Evolutionary conservation across 495 filamentous ascomycete species (phyloP).

Genomic region (Lasiosphaeria hispida): DNA sequence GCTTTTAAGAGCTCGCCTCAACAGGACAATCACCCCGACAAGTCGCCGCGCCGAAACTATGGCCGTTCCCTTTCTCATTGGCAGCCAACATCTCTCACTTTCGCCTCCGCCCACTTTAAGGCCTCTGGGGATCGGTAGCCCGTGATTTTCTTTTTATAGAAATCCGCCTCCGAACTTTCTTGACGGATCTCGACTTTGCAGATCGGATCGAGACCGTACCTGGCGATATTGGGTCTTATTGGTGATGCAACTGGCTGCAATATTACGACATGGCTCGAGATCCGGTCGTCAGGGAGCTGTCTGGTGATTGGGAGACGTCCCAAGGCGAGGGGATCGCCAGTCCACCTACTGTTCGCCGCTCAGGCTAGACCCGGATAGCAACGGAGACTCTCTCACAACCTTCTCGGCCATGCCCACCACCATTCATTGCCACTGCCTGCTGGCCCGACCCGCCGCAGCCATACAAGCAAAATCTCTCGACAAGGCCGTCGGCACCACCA

Average conservation of each 20-base stretch:
- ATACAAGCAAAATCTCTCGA: neutral
- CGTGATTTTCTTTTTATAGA: slow-evolving; percentile 44
- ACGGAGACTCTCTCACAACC: slow-evolving; percentile 8
- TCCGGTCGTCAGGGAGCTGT: slow-evolving; percentile 10
- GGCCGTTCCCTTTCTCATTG: slow-evolving; percentile 1
- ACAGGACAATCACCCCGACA: slow-evolving; percentile 16
- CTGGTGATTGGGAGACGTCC: neutral
- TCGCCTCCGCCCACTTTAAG: slow-evolving; percentile 10
- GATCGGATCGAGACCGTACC: slow-evolving; percentile 24
- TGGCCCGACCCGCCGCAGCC: slow-evolving; percentile 7
- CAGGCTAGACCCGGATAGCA: slow-evolving; percentile 20
- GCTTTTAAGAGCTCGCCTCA: slow-evolving; percentile 30
- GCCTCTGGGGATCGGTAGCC: slow-evolving; percentile 13
- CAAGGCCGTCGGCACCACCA: neutral
- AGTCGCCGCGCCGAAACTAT: slow-evolving; percentile 23
- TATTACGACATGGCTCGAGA: slow-evolving; percentile 18
- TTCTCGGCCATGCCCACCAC: neutral
- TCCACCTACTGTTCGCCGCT: neutral
- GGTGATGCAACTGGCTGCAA: slow-evolving; percentile 10
- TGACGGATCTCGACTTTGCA: slow-evolving; percentile 13
- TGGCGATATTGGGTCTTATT: slow-evolving; percentile 16
- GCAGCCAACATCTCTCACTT: slow-evolving; percentile 10
- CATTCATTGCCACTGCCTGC: neutral
- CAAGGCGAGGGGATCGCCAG: neutral
- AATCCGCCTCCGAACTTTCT: slow-evolving; percentile 20